A percentile compares a stretch with the other conserved stretches of the same genome.
Conservation (phyloP, 2,329 filamentous ascomycete species). For the Monosporascus sp. region DNA sequence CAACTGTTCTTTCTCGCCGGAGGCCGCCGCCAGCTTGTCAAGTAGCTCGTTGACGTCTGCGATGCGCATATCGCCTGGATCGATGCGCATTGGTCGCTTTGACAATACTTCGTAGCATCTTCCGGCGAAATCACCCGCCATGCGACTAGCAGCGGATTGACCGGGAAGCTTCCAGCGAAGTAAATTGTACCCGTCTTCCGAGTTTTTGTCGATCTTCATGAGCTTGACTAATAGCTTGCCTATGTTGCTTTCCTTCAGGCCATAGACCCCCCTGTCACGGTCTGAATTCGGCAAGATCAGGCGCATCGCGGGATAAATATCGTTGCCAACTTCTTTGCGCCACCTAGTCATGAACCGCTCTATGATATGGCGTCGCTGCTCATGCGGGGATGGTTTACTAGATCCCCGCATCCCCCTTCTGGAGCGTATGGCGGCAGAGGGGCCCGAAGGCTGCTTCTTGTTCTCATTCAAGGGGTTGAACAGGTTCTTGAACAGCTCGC, state of each 20-base stretch:
- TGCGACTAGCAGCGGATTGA: constrained; percentile 53
- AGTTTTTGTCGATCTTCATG: constrained; percentile 86
- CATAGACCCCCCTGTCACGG: constrained; percentile 85
- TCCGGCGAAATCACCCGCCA: constrained; percentile 88
- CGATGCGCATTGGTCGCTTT: constrained; percentile 72
- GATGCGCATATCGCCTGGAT: constrained; percentile 74
- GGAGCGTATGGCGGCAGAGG: constrained; percentile 41
- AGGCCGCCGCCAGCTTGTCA: constrained; percentile 69
- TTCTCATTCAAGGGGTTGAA: constrained; percentile 79
- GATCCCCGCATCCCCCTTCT: constrained; percentile 57
- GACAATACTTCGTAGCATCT: constrained; percentile 82
- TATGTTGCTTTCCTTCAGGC: constrained; percentile 87
- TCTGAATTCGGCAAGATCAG: constrained; percentile 92
- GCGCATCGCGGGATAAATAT: constrained; percentile 89
- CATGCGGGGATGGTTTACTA: constrained; percentile 62
- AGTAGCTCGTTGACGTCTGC: constrained; percentile 84
- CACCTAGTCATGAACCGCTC: constrained; percentile 81
- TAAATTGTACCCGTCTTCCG: constrained; percentile 79
- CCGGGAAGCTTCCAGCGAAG: constrained; percentile 91
- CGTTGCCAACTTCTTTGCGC: constrained; percentile 81
- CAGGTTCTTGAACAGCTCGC: constrained; percentile 67
- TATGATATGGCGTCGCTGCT: constrained; percentile 75
- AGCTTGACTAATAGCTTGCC: constrained; percentile 87
- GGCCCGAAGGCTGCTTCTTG: constrained; percentile 65
- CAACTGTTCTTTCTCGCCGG: constrained; percentile 78